Base-by-base conservation (phyloP, 2,329 filamentous ascomycete species). In the Lachnellula arida region DNA sequence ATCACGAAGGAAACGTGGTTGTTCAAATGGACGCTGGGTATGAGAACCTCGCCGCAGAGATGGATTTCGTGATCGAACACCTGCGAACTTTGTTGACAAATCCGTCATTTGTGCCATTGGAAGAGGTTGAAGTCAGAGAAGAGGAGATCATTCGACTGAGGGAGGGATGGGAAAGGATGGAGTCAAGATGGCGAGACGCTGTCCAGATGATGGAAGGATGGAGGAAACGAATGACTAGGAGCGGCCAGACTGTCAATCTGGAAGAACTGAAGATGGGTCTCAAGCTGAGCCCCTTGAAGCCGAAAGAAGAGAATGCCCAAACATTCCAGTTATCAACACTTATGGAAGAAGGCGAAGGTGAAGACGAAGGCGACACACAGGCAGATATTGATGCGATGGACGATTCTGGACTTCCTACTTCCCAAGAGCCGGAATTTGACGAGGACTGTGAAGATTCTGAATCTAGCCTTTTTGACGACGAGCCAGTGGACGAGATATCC, bases 91-190 rank as follows among this genome's bases (percentile, higher is more conserved):
- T 99, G 39, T 78, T 99, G 46, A 97, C 91, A 8, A 97, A 97
- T 67, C 94, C 94, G 1, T 96, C 92, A 2, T 99, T 97, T 70
- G 94, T 97, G 14, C 89, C 93, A 0, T 84, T 97, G 22, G 94
- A 97, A 66, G 94, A 97, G 71, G 91, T 99, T 2, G 87, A 95
- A 67, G 75, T 91, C n/a, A 85, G 93, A 53, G 93, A 99, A 61
- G 88, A 95, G 57, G 92, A 97, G 70, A 97, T 99, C 61, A 80
- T 81, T 51, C 82, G 89, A 51, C 77, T 99, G 48, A 85, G 90
- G 53, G 83, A 88, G 54, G 91, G 92, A 15, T 96, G 93, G 87
- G 89, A 95, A 70, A 91, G 88, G 73, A 96, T 97, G 89, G 92
- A 97, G 71, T 81, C 77, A 22, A 83, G 91, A 51, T 96, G 94